These are phyloP conservation scores for Lonicera japonica DNA, from an alignment of 129 eudicot genomes.

Conservation along the genomic window DNA sequence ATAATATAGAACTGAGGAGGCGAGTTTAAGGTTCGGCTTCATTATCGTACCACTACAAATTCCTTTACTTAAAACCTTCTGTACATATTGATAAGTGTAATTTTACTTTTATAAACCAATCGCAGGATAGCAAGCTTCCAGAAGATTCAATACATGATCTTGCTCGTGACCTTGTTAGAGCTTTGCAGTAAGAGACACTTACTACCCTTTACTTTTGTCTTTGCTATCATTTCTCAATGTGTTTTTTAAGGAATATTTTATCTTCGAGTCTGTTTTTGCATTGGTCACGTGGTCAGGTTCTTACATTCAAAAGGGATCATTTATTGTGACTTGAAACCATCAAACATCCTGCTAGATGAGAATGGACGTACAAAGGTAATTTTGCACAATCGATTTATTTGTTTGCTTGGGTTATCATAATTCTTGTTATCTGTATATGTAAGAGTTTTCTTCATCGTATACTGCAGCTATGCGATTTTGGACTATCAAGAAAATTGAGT, in stretches of 20 bases:
- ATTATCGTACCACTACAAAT: background rate
- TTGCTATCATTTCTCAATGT: background rate
- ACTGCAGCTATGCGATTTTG: conserved; percentile 89
- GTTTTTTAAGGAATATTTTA: conserved; percentile 2
- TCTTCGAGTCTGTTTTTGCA: conserved; percentile 18
- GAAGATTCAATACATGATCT: conserved; percentile 94
- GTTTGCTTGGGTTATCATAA: background rate
- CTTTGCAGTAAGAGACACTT: conserved; percentile 63
- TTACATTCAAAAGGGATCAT: conserved; percentile 90
- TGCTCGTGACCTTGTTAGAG: conserved; percentile 74
- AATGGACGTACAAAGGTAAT: conserved; percentile 92
- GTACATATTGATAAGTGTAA: background rate
- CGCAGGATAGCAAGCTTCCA: conserved; percentile 86
- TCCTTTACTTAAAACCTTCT: background rate
- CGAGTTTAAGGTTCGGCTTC: too few species aligned
- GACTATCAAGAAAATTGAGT: conserved; percentile 78
- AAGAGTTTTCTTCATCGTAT: conserved; percentile 9
- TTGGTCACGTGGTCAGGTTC: conserved; percentile 41
- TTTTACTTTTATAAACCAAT: conserved; percentile 7
- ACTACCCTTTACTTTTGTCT: conserved; percentile 11
- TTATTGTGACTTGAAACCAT: conserved; percentile 91
- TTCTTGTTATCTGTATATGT: background rate
- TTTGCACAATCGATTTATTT: conserved; percentile 5
- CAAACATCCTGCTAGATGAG: conserved; percentile 88
- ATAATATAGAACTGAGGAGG: background rate